phyloP scores from a whole-genome alignment of 2,329 filamentous ascomycete genomes.

The Cryphonectria nitschkei region DNA sequence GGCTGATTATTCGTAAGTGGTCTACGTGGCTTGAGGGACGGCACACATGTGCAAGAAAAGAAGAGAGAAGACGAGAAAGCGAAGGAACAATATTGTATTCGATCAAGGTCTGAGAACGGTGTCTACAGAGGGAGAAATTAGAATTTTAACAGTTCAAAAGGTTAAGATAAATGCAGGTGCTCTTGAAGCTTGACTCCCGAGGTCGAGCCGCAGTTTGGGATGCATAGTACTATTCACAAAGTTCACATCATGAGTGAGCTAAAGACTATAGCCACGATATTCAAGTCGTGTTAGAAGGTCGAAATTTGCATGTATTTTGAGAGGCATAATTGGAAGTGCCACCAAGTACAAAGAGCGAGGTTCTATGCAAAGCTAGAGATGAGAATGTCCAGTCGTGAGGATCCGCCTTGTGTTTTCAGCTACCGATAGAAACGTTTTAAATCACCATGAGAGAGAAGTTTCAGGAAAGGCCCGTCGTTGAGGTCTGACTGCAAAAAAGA shows the following conservation, averaged over 20 bases:
- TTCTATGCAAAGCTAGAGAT: no score
- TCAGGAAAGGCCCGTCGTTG: not conserved
- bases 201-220: not conserved
- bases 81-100: no score
- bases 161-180: not conserved
- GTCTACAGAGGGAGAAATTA: not conserved
- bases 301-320: not conserved
- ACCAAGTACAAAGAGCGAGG: not conserved
- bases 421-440: not conserved
- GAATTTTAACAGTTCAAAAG: not conserved
- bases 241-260: not conserved
- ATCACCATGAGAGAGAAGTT: not conserved
- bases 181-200: not conserved
- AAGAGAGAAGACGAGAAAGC: no score
- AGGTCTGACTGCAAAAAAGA: not conserved
- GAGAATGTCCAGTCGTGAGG: not conserved
- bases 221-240: not conserved
- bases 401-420: not conserved
- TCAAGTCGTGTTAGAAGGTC: not conserved
- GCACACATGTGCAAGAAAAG: no score
- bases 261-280: not conserved
- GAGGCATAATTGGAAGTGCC: not conserved
- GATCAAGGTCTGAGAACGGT: not conserved
- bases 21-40: not conserved
- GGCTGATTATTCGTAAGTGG: not conserved